phyloP scores from a whole-genome alignment of 768 basidiomycete species.

The Rhodotorula toruloides region DNA sequence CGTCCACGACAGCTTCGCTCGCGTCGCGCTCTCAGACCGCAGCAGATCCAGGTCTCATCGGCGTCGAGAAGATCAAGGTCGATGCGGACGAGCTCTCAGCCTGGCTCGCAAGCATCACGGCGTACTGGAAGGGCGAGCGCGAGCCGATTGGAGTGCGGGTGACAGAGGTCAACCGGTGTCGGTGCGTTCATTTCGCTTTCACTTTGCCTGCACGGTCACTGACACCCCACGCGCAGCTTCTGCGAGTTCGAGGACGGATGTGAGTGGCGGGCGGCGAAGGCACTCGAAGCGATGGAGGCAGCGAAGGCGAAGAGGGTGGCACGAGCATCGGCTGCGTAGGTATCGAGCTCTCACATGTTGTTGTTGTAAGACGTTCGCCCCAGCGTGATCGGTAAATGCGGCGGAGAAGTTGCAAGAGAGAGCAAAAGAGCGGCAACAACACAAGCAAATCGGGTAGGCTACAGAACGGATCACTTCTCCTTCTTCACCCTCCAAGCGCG shows the following conservation, averaged over 20 bases:
- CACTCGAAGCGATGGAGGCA: constrained; percentile 47
- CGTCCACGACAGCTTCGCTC: neutral
- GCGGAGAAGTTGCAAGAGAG: too few species aligned
- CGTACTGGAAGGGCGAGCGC: constrained; percentile 72
- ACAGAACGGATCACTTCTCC: too few species aligned
- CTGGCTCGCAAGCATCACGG: constrained; percentile 56
- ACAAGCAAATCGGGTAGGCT: too few species aligned
- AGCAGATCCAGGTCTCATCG: constrained; percentile 54
- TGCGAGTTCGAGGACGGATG: constrained; percentile 72
- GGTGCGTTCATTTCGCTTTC: constrained; percentile 61
- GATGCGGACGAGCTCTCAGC: constrained; percentile 55
- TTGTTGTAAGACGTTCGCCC: neutral
- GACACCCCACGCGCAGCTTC: constrained; percentile 54
- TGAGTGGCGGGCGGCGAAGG: constrained; percentile 66
- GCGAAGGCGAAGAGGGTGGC: neutral
- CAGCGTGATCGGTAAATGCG: too few species aligned
- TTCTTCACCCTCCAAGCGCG: neutral
- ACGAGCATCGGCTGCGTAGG: neutral
- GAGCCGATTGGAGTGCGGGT: constrained; percentile 65
- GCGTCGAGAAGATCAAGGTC: constrained; percentile 59
- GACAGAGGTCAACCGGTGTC: constrained; percentile 50
- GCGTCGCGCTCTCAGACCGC: neutral
- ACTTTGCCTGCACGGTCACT: neutral
- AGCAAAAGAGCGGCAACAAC: too few species aligned
- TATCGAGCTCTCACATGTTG: neutral